These are phyloP conservation scores for Diplodia seriata DNA, from an alignment of 2,329 filamentous ascomycete species.

Conservation along the genomic window DNA sequence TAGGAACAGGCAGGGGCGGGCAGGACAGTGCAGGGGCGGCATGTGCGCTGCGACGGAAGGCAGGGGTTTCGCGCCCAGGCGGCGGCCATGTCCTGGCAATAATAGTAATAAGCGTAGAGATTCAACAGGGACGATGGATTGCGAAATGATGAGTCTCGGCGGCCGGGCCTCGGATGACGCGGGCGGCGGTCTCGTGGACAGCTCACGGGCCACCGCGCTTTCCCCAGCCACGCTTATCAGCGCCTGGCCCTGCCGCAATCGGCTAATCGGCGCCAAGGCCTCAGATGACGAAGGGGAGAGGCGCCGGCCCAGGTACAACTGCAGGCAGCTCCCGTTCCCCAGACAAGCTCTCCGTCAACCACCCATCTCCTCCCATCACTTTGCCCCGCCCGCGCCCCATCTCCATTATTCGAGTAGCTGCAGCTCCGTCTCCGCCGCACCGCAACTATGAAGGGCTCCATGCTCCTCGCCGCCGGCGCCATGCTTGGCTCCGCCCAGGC, in stretches of 20 bases:
- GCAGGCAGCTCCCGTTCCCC: conserved; percentile 27
- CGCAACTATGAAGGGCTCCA: conserved; percentile 78
- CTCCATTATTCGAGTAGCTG: conserved; percentile 7
- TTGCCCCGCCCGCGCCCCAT: background rate
- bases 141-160: background rate
- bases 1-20: background rate
- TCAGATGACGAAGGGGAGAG: conserved; percentile 31
- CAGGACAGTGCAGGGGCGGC: background rate
- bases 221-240: conserved; percentile 30
- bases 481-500: conserved; percentile 84
- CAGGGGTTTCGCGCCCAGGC: background rate
- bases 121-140: background rate
- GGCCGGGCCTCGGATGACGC: conserved; percentile 11
- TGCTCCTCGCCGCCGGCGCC: conserved; percentile 78
- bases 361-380: conserved; percentile 6
- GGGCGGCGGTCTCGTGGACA: conserved; percentile 29
- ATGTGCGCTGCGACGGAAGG: background rate
- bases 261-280: conserved; percentile 24
- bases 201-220: conserved; percentile 19
- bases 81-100: background rate
- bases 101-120: background rate
- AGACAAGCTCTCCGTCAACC: conserved; percentile 6
- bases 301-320: conserved; percentile 27
- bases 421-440: background rate
- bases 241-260: background rate